Conservation (phyloP, 345 rosid genomes). For the thale cress (Arabidopsis thaliana) region DNA sequence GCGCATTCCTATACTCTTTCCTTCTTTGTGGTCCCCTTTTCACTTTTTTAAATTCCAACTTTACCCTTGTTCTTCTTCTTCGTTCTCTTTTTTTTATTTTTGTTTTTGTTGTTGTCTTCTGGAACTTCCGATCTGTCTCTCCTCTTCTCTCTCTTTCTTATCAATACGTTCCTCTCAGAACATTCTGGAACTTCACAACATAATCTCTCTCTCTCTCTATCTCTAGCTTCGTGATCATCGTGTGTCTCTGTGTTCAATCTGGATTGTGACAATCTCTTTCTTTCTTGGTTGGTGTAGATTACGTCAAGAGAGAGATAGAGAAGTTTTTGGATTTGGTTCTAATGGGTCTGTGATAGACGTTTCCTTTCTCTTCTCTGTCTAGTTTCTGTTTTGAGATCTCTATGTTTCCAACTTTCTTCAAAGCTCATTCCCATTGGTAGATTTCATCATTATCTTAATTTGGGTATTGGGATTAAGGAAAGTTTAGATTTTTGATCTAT, state of each 20-base stretch:
- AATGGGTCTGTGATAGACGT: constrained; percentile 28
- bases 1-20: constrained; percentile 46
- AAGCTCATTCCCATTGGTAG: background rate
- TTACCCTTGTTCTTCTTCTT: constrained; percentile 29
- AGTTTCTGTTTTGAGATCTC: constrained; percentile 21
- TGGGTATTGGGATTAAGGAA: constrained; percentile 11
- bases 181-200: constrained; percentile 66
- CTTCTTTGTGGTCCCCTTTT: constrained; percentile 39
- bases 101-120: constrained; percentile 45
- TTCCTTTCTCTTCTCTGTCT: constrained; percentile 8
- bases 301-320: constrained; percentile 3
- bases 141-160: constrained; percentile 42
- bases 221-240: constrained; percentile 26
- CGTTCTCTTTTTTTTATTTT: constrained; percentile 13
- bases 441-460: constrained; percentile 14
- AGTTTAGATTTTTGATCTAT: constrained; percentile 39
- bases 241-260: constrained; percentile 6
- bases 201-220: constrained; percentile 21
- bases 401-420: constrained; percentile 20
- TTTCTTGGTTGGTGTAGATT: constrained; percentile 34
- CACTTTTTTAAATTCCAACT: constrained; percentile 5
- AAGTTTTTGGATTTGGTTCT: constrained; percentile 20
- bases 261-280: constrained; percentile 20
- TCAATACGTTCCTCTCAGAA: constrained; percentile 62
- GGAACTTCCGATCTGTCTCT: constrained; percentile 48